phyloP scores from a whole-genome alignment of 495 filamentous ascomycete species.

The Trichocladium uniseriatum region DNA sequence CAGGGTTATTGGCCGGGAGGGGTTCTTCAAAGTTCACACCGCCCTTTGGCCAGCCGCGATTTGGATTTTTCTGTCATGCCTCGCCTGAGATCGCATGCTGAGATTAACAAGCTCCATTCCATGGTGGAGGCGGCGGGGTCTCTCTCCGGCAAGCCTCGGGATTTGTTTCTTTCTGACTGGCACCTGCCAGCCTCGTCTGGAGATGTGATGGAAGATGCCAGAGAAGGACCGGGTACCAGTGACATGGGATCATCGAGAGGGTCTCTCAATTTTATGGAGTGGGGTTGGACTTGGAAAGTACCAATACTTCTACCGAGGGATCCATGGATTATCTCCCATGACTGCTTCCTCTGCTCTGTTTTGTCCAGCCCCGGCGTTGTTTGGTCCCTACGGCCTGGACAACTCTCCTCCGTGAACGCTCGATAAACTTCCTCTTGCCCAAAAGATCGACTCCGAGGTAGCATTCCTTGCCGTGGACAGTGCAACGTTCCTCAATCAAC shows the following conservation, averaged over 20 bases:
- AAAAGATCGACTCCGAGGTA: too few relatives aligned
- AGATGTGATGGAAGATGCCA: not conserved
- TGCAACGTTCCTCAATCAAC: slow-evolving; percentile 16
- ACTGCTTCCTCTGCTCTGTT: too few relatives aligned
- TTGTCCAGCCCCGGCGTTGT: too few relatives aligned
- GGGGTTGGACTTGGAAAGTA: too few relatives aligned
- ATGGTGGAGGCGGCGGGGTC: slow-evolving; percentile 2
- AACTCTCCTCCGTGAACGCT: too few relatives aligned
- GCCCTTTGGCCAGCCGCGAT: slow-evolving; percentile 10
- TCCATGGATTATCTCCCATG: too few relatives aligned
- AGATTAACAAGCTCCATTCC: slow-evolving; percentile 3
- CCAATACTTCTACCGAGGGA: too few relatives aligned
- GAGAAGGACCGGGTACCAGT: not conserved
- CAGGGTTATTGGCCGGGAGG: not conserved
- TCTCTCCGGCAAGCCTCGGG: slow-evolving; percentile 1
- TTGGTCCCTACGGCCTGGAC: too few relatives aligned
- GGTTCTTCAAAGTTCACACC: slow-evolving; percentile 10
- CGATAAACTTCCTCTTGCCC: too few relatives aligned
- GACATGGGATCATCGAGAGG: too few relatives aligned
- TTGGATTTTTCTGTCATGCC: not conserved
- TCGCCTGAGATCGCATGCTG: not conserved
- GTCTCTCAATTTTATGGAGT: too few relatives aligned
- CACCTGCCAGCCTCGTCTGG: slow-evolving; percentile 1
- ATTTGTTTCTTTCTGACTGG: not conserved
- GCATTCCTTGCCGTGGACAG: too few relatives aligned